Evolutionary conservation across 1,284 basidiomycete species (phyloP), one percentile per base, ranked within the genome.

Genomic region (Apiotrichum gamsii): DNA sequence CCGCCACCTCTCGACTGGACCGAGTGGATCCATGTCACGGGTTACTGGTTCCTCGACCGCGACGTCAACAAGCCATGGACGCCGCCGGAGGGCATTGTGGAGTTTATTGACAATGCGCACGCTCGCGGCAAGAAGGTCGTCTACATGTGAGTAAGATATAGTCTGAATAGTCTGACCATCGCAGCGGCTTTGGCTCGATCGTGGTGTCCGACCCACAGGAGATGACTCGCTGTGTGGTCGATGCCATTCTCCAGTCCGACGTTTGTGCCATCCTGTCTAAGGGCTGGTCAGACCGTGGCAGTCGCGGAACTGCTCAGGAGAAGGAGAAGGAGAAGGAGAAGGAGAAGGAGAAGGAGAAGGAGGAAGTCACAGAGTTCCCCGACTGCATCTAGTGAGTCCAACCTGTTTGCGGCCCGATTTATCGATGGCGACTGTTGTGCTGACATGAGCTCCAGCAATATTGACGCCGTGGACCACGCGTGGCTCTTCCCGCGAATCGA

Each of bases 11-110:
- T 95, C 45, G 94, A 98, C 69, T 98, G 94, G 94, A 89, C 90
- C 8, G 94, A 97, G 69, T 96, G 93, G 89, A 95, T 97, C 54
- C 85, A 89, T 43, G 83, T 96, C 1, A 94, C 90, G 43, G 93
- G 87, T 84, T 95, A 94, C 71, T 96, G 91, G 91, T 91, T 90
- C 78, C 77, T 95, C 39, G 82, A 93, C 53, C 87, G 90, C 55
- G 87, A 90, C 2, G 87, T 93, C 55, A 87, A 88, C 40, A 84
- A 84, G 73, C 87, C 87, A 70, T 97, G 91, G 91, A 75, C 79
- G 8, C 86, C 93, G 11, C 89, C 93, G 0, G 67, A 78, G 8
- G 85, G 84, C 34, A 77, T 98, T 8, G 72, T 89, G 2, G 70
- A 80, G 30, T 98, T 96, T 65, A 88, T 98, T 47, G 80, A 85